Percentiles rank a stretch among this genome's conserved stretches.
phyloP scores from a whole-genome alignment of 1,284 basidiomycete species.

The Rhodotorula sp. region DNA sequence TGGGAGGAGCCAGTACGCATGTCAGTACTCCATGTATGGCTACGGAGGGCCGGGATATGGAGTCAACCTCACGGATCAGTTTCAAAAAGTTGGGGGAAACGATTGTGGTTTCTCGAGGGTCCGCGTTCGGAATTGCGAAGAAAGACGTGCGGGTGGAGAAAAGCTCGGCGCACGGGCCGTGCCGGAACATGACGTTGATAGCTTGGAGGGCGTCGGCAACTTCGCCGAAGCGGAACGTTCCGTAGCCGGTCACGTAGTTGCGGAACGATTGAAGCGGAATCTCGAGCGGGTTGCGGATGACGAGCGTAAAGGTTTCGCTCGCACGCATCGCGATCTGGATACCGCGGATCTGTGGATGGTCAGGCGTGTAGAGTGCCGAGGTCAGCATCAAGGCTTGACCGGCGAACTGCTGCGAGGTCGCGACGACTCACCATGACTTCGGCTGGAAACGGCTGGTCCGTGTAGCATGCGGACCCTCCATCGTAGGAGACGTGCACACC shows the following conservation, averaged over 20 bases:
- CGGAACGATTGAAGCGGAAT: constrained; percentile 11
- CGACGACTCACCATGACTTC: constrained; percentile 1
- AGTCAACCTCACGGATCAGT: neutral
- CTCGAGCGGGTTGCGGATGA: constrained; percentile 11
- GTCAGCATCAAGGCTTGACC: no score
- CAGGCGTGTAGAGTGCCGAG: no score
- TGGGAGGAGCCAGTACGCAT: neutral
- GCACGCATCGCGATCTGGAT: constrained; percentile 4
- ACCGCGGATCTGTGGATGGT: constrained; percentile 4
- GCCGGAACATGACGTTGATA: constrained; percentile 22
- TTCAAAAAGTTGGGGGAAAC: neutral
- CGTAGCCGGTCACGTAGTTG: neutral
- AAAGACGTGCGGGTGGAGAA: constrained; percentile 6
- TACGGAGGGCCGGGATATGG: neutral
- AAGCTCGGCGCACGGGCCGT: constrained; percentile 9
- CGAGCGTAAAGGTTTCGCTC: constrained; percentile 2
- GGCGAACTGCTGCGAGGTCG: neutral
- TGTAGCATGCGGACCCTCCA: constrained; percentile 11
- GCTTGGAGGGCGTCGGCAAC: constrained; percentile 17
- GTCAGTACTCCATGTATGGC: neutral
- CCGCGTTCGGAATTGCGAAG: neutral
- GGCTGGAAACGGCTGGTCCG: neutral
- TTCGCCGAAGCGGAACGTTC: neutral
- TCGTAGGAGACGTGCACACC: constrained; percentile 9
- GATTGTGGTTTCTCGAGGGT: neutral